Evolutionary conservation across 768 basidiomycete species (phyloP), one percentile per base, ranked within the genome.

Genomic region (Termitomyces eurrhizus): DNA sequence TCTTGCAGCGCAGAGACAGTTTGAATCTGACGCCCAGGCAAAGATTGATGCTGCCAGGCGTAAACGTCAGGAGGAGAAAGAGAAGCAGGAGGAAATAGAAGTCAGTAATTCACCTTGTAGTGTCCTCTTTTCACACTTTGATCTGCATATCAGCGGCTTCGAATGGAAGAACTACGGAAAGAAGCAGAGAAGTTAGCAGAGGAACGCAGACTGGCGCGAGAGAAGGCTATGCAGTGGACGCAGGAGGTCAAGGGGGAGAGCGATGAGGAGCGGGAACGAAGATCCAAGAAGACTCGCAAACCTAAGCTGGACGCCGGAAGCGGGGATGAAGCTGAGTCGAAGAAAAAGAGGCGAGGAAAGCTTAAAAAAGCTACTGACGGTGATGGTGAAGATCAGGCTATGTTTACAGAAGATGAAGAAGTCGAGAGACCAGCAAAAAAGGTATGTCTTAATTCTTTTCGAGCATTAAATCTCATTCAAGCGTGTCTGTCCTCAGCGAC

Each of bases 181-280:
- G 84, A 91, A 68, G 89, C 88, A 0, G 92, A 90, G 67, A 86
- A 83, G 65, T 74, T 97, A n/a, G 89, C 89, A 0, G 91, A 89
- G 68, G 84, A 90, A 67, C 86, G 95, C 7, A 81, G 86, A 35
- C 67, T 81, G 52, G 90, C 89, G 32, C 78, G 90, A 12, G 93
- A 93, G 70, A 86, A 93, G 68, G 90, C 90, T 0, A 80, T 85
- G 69, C 83, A 87, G 71, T 93, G 90, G 90, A 87, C 86, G 21
- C 74, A 83, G 46, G 85, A 89, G 59, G 82, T 83, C 13, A 81
- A 82, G 63, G 81, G 85, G 74, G 88, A 82, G 36, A 87, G 89
- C 67, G 89, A 92, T 44, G 93, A 94, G 61, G 93, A 95, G 66
- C 83, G 84, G 52, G 92, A 92, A 70, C 80, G 80, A 53, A 84